Conservation (phyloP, 2,329 filamentous ascomycete genomes). For the Cryoendolithus antarcticus region DNA sequence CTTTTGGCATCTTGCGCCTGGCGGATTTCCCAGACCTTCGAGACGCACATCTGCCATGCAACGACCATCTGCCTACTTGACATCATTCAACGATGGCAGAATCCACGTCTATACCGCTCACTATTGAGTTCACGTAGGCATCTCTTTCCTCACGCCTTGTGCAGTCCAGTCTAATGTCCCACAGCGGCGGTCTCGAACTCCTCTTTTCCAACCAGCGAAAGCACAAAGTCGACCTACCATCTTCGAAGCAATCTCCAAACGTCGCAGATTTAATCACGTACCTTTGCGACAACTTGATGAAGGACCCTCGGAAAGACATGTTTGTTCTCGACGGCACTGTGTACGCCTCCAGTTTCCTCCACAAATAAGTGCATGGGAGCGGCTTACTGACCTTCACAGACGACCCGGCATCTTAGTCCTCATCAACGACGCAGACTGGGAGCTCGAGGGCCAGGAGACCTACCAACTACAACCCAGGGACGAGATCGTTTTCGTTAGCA, state of each 20-base stretch:
- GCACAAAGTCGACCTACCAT: slow-evolving; percentile 58
- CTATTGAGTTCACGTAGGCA: not conserved
- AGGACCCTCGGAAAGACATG: slow-evolving; percentile 70
- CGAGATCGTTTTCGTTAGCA: slow-evolving; percentile 91
- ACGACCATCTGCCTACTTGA: too few species aligned
- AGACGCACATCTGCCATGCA: too few species aligned
- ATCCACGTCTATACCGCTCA: not conserved
- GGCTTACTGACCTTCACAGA: slow-evolving; percentile 35
- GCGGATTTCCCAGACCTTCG: too few species aligned
- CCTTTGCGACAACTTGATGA: slow-evolving; percentile 73
- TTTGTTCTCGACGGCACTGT: slow-evolving; percentile 81
- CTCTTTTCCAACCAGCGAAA: slow-evolving; percentile 76
- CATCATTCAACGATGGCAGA: too few species aligned
- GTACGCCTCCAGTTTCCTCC: slow-evolving; percentile 44
- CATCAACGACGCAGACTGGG: slow-evolving; percentile 98
- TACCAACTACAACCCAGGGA: slow-evolving; percentile 75
- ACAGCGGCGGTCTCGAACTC: slow-evolving; percentile 78
- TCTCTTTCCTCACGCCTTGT: not conserved
- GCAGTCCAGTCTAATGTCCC: not conserved
- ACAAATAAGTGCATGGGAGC: not conserved
- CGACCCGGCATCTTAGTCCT: slow-evolving; percentile 91
- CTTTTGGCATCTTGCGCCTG: too few species aligned
- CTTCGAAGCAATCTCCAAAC: slow-evolving; percentile 48
- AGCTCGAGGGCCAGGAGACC: slow-evolving; percentile 84
- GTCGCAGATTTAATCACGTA: slow-evolving; percentile 66